Evolutionary conservation across 352 stramenopile species (phyloP).

Genomic region (Phytopythium mirpurense): DNA sequence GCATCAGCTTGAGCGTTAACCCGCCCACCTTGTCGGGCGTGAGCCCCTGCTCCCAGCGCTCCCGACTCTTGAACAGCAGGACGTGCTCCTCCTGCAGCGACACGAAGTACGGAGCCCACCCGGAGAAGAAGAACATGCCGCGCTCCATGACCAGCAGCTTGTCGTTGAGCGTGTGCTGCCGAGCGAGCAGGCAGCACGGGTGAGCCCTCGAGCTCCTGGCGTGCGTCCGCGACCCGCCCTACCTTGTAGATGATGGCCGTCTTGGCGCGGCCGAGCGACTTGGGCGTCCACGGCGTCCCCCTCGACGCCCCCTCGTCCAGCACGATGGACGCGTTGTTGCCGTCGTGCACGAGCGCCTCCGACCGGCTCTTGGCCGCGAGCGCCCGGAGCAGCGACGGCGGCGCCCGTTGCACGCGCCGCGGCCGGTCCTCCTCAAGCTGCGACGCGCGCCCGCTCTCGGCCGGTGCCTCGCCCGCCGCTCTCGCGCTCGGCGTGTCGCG

Average conservation of each 20-base stretch:
- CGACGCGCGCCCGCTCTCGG: too few species aligned
- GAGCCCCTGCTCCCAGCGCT: slow-evolving; percentile 80
- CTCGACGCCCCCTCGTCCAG: slow-evolving; percentile 34
- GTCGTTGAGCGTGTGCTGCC: slow-evolving; percentile 84
- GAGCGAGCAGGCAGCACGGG: too few species aligned
- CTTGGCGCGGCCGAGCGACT: slow-evolving; percentile 78
- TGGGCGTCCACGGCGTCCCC: slow-evolving; percentile 78
- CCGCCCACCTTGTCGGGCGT: slow-evolving; percentile 66
- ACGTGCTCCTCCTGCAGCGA: slow-evolving; percentile 79
- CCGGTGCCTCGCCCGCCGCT: too few species aligned
- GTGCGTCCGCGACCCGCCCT: background rate
- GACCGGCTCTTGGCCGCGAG: slow-evolving; percentile 18
- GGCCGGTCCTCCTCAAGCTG: background rate
- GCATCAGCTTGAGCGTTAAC: background rate
- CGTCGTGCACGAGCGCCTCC: slow-evolving; percentile 53
- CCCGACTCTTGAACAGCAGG: slow-evolving; percentile 70
- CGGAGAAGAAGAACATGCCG: slow-evolving; percentile 82
- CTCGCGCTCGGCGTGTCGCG: background rate
- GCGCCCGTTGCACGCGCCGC: background rate
- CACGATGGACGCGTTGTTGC: slow-evolving; percentile 79
- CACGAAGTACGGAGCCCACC: slow-evolving; percentile 79
- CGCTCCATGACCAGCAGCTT: slow-evolving; percentile 71
- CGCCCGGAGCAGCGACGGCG: slow-evolving; percentile 33
- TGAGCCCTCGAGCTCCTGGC: background rate
- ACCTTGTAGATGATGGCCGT: slow-evolving; percentile 87